Base-by-base conservation (phyloP, 176 grass and related monocot species). In the Cymbopogon citratus region DNA sequence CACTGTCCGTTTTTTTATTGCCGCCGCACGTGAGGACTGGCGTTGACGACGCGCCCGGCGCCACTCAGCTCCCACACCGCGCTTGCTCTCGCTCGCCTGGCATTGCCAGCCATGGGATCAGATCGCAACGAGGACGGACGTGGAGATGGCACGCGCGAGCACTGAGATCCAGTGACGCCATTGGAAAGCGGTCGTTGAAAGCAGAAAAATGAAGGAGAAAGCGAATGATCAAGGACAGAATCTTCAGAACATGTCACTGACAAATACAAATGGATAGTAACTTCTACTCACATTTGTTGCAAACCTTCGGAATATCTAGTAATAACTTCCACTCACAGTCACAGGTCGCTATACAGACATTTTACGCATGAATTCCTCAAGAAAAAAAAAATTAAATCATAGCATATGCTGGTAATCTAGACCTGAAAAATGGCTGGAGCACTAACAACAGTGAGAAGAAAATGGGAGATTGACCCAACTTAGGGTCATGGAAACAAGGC, bases 101-200 rank as follows among this genome's bases (percentile, higher is more conserved):
- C 45, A 46, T 14, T 56, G 54, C 54, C 21, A 24, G 54, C 54
- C 21, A 59, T 59, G 54, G 21, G 28, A 71, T 85, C 66, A 1
- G 43, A 74, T 81, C 65, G 18, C 78, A 21, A 18, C 63, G 44
- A 80, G 54, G 66, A 1, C 13, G 38, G 67, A 54, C 5, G 13
- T 21, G 34, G 26, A 65, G 74, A 19, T 15, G 19, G 35, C 46
- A 24, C 71, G 46, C 18, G 57, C 52, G 26, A 34, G 39, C 26
- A 78, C 52, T 62, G 9, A 54, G 67, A 87, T 84, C 62, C 51
- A 21, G 11, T 63, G 23, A 60, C 33, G 76, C 71, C 10, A 69
- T 59, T 73, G 45, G 67, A 41, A 14, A 14, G 21, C 3, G 75
- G 36, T 26, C 2, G 12, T 54, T 52, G 68, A 44, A 56, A 66